Conservation (phyloP, 2,329 filamentous ascomycete genomes). For the Dactylellina haptotyla region DNA sequence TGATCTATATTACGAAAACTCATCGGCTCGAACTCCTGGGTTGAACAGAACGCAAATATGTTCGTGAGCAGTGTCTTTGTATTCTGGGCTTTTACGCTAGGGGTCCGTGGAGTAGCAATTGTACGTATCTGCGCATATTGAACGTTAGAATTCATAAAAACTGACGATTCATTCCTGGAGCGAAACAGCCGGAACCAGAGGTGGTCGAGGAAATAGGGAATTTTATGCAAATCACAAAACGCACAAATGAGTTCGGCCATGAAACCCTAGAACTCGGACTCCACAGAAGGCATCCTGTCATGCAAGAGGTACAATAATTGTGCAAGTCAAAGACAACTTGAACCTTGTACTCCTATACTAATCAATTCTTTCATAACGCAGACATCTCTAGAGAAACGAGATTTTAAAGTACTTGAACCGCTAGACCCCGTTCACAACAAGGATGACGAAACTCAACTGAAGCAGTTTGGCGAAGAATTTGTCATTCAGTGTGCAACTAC, state of each 20-base stretch:
- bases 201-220: neutral
- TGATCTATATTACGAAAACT: no score
- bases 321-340: neutral
- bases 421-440: no score
- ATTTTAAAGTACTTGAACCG: conserved; percentile 1
- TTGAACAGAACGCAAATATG: no score
- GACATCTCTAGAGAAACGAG: conserved; percentile 2
- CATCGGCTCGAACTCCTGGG: no score
- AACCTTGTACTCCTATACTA: neutral
- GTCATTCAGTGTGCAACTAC: neutral
- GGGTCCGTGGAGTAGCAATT: neutral
- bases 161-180: neutral
- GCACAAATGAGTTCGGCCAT: neutral
- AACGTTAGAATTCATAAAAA: neutral
- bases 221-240: neutral
- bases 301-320: neutral
- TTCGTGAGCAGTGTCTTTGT: no score
- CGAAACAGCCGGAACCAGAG: neutral
- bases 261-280: neutral
- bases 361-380: neutral
- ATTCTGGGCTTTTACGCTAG: no score
- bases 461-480: conserved; percentile 12
- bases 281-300: neutral
- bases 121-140: conserved; percentile 5
- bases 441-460: neutral